phyloP scores from a whole-genome alignment of 352 stramenopile genomes.

The Globisporangium canariense region DNA sequence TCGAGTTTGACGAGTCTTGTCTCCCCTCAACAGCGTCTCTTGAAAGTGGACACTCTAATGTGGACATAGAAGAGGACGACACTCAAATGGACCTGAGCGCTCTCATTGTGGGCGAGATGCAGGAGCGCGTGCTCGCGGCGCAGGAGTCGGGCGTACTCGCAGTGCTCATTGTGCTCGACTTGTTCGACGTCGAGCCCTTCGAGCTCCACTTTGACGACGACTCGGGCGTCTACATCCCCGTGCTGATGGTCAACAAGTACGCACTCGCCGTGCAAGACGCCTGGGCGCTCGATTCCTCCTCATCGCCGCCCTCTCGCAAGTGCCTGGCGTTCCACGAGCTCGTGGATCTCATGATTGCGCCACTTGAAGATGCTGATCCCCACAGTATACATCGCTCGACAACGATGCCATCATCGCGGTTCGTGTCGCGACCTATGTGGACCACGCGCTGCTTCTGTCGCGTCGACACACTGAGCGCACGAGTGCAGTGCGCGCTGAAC shows the following conservation, averaged over 20 bases:
- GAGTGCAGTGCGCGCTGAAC: constrained; percentile 37
- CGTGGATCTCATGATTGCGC: constrained; percentile 21
- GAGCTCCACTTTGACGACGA: constrained; percentile 43
- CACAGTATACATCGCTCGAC: neutral
- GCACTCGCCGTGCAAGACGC: constrained; percentile 6
- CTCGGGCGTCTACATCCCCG: constrained; percentile 62
- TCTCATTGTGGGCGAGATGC: constrained; percentile 43
- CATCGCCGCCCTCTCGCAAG: constrained; percentile 16
- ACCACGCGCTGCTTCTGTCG: constrained; percentile 50
- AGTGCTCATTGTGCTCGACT: constrained; percentile 58
- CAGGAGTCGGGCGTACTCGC: constrained; percentile 56
- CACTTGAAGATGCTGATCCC: neutral
- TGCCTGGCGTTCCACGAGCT: constrained; percentile 24
- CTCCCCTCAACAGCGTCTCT: neutral
- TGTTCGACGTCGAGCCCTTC: constrained; percentile 59
- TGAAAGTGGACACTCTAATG: neutral
- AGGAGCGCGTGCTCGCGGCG: constrained; percentile 44
- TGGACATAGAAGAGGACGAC: neutral
- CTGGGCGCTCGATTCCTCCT: neutral
- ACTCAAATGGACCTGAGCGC: constrained; percentile 18
- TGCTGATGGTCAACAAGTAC: constrained; percentile 50
- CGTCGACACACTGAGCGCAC: constrained; percentile 31
- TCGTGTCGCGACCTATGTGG: constrained; percentile 25
- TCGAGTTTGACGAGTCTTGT: constrained; percentile 40
- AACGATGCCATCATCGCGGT: neutral